Evolutionary conservation across 148 eudicot species (phyloP).

Genomic region (Rhododendron ovatum): DNA sequence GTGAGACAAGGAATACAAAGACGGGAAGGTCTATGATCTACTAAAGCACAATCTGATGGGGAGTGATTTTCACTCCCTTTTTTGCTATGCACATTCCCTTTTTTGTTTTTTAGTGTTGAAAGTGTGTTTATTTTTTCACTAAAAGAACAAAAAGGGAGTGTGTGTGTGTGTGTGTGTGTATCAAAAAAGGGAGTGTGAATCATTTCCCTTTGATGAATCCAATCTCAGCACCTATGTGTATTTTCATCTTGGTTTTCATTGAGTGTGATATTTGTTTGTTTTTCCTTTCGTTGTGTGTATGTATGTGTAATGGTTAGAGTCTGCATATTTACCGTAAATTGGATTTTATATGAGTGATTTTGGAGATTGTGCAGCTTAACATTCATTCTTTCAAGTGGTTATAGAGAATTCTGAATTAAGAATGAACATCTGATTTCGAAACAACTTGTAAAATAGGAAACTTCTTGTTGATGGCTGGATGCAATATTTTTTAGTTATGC

Average conservation of each 20-base stretch:
- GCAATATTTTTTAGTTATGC: not conserved
- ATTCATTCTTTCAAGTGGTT: not conserved
- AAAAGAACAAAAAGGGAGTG: too few relatives aligned
- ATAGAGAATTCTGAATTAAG: not conserved
- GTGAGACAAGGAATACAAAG: not conserved
- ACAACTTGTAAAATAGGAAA: not conserved
- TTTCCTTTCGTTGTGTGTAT: not conserved
- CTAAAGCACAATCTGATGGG: not conserved
- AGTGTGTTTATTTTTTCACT: too few relatives aligned
- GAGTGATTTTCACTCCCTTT: too few relatives aligned
- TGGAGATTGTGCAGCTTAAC: not conserved
- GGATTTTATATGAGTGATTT: not conserved
- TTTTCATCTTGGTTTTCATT: not conserved
- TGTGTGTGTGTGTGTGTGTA: too few relatives aligned
- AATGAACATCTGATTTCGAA: not conserved
- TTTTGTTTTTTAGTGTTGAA: too few relatives aligned
- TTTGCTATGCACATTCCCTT: too few relatives aligned
- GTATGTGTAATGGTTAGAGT: not conserved
- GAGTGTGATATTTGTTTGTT: not conserved
- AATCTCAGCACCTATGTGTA: not conserved
- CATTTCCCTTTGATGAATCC: not conserved
- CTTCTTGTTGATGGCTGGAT: not conserved
- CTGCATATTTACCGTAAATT: not conserved
- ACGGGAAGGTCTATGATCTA: not conserved
- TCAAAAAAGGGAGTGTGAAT: too few relatives aligned